phyloP scores from a whole-genome alignment of 2,329 filamentous ascomycete species.

The Diaporthe citri region DNA sequence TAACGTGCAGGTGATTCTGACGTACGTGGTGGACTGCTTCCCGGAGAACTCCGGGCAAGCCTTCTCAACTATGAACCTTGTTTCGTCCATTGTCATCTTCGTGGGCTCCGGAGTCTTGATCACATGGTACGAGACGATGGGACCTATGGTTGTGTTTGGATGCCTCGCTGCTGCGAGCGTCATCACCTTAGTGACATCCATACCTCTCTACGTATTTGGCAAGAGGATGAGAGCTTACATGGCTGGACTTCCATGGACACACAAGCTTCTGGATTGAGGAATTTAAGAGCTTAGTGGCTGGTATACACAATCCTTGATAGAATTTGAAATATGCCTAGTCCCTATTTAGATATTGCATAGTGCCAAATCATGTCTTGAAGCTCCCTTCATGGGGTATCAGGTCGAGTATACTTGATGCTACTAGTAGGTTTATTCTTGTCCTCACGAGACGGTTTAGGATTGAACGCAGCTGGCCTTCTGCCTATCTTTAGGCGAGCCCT shows the following conservation, averaged over 20 bases:
- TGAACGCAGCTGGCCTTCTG: no score
- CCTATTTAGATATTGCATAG: no score
- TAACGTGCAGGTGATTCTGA: conserved; percentile 8
- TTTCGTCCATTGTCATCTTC: not conserved
- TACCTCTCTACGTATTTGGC: not conserved
- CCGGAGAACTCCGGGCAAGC: conserved; percentile 24
- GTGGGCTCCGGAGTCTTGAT: not conserved
- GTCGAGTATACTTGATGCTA: no score
- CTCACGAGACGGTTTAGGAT: no score
- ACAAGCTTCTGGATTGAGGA: not conserved
- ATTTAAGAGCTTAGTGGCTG: not conserved
- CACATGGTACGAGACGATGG: not conserved
- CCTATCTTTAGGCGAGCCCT: no score
- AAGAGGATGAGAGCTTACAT: conserved; percentile 1
- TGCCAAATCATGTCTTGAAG: no score
- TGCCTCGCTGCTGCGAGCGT: not conserved
- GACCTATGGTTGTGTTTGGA: not conserved
- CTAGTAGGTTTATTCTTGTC: no score
- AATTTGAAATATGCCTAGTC: no score
- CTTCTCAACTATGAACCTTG: conserved; percentile 12
- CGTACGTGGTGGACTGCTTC: conserved; percentile 32
- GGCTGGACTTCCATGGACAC: not conserved
- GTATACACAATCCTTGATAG: not conserved
- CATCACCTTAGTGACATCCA: not conserved
- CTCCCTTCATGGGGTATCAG: no score